A percentile compares a stretch with the other conserved stretches of the same genome.
These are phyloP conservation scores for Linnemannia hyalina DNA, from an alignment of 192 early-diverging fungal species.

Conservation along the genomic window DNA sequence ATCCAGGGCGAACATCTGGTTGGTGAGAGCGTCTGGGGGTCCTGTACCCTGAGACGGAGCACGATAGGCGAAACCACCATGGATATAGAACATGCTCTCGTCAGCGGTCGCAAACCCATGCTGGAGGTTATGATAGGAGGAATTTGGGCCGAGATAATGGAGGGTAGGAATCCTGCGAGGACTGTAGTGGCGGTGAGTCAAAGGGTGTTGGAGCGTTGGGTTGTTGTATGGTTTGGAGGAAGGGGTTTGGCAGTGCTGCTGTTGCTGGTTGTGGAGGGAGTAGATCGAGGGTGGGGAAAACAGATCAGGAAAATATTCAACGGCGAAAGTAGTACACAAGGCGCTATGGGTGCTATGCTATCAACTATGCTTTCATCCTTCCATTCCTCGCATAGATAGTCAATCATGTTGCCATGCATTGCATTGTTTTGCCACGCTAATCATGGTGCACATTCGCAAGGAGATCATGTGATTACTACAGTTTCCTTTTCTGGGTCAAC, in stretches of 20 bases:
- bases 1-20: not conserved
- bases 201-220: not conserved
- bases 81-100: not conserved
- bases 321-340: too few relatives aligned
- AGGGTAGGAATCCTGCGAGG: not conserved
- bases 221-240: not conserved
- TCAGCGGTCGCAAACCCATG: not conserved
- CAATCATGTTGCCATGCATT: too few relatives aligned
- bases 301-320: too few relatives aligned
- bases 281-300: not conserved
- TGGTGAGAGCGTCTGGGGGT: not conserved
- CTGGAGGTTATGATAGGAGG: not conserved
- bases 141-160: slow-evolving; percentile 1
- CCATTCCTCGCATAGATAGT: too few relatives aligned
- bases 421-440: too few relatives aligned
- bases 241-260: not conserved
- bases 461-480: too few relatives aligned
- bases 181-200: not conserved
- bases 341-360: too few relatives aligned
- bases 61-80: not conserved
- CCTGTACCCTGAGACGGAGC: too few relatives aligned
- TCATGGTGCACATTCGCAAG: too few relatives aligned
- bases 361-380: too few relatives aligned
- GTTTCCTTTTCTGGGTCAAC: too few relatives aligned
- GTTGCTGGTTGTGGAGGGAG: not conserved